phyloP scores from a whole-genome alignment of 768 basidiomycete species.

The Naganishia friedmannii region DNA sequence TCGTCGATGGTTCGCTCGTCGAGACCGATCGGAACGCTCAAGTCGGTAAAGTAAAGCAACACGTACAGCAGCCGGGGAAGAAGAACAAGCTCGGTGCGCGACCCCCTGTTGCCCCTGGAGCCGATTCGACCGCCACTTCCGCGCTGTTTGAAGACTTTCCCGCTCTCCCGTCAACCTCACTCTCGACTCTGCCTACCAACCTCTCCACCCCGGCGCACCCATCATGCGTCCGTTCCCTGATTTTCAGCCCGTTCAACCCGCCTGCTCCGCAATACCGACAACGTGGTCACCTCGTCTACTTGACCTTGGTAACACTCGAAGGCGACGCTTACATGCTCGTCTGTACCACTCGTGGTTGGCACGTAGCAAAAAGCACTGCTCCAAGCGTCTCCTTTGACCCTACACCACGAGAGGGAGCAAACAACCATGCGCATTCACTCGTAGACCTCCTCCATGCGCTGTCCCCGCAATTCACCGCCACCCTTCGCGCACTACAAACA shows the following conservation, averaged over 20 bases:
- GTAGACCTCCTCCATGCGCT: constrained; percentile 54
- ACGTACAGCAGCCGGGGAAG: constrained; percentile 44
- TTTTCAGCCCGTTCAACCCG: constrained; percentile 55
- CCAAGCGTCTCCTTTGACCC: constrained; percentile 52
- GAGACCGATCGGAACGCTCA: constrained; percentile 38
- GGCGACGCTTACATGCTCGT: constrained; percentile 54
- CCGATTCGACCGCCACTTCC: constrained; percentile 26
- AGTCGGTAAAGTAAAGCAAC: constrained; percentile 42
- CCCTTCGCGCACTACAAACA: constrained; percentile 34
- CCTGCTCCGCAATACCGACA: constrained; percentile 54
- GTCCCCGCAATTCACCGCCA: constrained; percentile 52
- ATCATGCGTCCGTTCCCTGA: constrained; percentile 48
- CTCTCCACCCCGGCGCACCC: constrained; percentile 39
- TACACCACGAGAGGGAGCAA: constrained; percentile 43
- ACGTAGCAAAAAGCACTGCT: constrained; percentile 51
- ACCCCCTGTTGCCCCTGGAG: constrained; percentile 27
- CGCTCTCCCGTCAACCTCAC: constrained; percentile 31
- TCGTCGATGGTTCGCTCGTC: constrained; percentile 49
- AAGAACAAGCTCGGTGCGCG: constrained; percentile 35
- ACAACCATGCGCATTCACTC: constrained; percentile 49
- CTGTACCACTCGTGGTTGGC: constrained; percentile 54
- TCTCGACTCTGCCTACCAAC: constrained; percentile 38
- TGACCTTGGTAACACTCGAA: constrained; percentile 53
- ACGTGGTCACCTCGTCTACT: constrained; percentile 55
- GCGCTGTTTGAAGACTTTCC: constrained; percentile 48